A percentile compares a stretch with the other conserved stretches of the same genome.
Evolutionary conservation across 164 flowering plant genomes (phyloP).

Genomic region (Paratinospora sagittata): DNA sequence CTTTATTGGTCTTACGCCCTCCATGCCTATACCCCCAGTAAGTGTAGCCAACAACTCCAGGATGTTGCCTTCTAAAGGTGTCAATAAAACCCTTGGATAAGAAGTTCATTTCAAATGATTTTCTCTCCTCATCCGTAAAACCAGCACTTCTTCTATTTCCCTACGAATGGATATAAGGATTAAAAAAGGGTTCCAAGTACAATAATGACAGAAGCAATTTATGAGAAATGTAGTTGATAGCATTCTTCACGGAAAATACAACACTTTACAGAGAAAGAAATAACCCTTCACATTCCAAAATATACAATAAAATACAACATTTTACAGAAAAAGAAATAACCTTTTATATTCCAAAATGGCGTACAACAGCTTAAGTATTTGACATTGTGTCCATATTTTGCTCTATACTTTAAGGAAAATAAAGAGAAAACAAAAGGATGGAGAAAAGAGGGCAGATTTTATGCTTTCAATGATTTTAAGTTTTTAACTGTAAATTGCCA

Average conservation of each 20-base stretch:
- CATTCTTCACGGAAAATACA: not conserved
- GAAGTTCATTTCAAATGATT: conserved; percentile 70
- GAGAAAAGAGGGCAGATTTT: too few species aligned
- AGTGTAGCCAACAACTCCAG: conserved; percentile 87
- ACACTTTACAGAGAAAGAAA: too few species aligned
- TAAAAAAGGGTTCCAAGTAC: not conserved
- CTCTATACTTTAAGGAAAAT: too few species aligned
- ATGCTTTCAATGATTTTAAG: too few species aligned
- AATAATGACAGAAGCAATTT: not conserved
- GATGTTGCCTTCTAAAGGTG: conserved; percentile 87
- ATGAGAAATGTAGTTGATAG: not conserved
- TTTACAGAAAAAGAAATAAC: too few species aligned
- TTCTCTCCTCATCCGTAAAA: conserved; percentile 87
- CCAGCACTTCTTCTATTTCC: conserved; percentile 97
- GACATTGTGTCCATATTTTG: not conserved
- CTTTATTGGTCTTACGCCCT: conserved; percentile 68
- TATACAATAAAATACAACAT: too few species aligned
- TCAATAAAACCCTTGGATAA: conserved; percentile 76
- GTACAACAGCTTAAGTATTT: not conserved
- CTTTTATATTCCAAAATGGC: too few species aligned
- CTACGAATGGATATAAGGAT: conserved; percentile 25
- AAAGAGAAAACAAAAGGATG: too few species aligned
- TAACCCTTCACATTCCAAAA: too few species aligned
- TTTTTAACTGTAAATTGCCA: too few species aligned
- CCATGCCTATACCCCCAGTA: conserved; percentile 97